Percentiles rank a stretch among this genome's conserved stretches.
phyloP scores from a whole-genome alignment of 768 basidiomycete genomes.

The Phanerochaete carnosa region DNA sequence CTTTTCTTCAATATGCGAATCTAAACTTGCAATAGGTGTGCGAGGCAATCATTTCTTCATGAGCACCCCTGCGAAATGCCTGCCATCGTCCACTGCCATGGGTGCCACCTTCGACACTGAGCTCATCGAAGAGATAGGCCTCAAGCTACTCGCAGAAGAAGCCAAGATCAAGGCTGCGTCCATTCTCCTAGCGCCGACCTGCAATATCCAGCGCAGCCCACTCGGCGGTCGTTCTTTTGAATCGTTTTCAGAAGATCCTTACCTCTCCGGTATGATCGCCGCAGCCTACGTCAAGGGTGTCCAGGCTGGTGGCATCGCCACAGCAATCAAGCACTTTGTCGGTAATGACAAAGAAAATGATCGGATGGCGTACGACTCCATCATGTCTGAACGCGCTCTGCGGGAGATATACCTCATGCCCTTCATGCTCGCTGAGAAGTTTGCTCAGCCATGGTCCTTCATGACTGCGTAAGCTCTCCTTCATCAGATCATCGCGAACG shows the following conservation, averaged over 20 bases:
- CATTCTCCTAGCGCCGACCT: conserved; percentile 74
- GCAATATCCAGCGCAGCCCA: conserved; percentile 80
- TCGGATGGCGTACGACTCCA: conserved; percentile 55
- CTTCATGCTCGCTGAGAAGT: conserved; percentile 56
- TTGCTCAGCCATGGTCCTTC: conserved; percentile 48
- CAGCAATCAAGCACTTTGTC: conserved; percentile 80
- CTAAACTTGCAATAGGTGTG: conserved; percentile 31
- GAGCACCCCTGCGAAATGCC: conserved; percentile 76
- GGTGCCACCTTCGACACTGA: conserved; percentile 72
- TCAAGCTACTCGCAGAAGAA: conserved; percentile 65
- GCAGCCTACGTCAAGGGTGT: conserved; percentile 75
- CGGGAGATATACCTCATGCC: conserved; percentile 61
- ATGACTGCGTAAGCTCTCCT: conserved; percentile 57
- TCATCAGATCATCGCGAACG: neutral
- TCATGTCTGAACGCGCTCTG: conserved; percentile 48
- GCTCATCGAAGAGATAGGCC: conserved; percentile 59
- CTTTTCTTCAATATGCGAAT: neutral
- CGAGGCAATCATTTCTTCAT: conserved; percentile 78
- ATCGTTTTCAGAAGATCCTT: conserved; percentile 77
- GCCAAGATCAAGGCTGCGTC: conserved; percentile 69
- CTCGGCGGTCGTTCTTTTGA: conserved; percentile 67
- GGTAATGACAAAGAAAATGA: conserved; percentile 84
- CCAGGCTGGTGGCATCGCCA: conserved; percentile 72
- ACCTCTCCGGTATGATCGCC: conserved; percentile 66
- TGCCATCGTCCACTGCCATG: conserved; percentile 73